Percentiles rank a stretch among this genome's conserved stretches.
phyloP scores from a whole-genome alignment of 805 yeast species.

The Ogataea neopini region DNA sequence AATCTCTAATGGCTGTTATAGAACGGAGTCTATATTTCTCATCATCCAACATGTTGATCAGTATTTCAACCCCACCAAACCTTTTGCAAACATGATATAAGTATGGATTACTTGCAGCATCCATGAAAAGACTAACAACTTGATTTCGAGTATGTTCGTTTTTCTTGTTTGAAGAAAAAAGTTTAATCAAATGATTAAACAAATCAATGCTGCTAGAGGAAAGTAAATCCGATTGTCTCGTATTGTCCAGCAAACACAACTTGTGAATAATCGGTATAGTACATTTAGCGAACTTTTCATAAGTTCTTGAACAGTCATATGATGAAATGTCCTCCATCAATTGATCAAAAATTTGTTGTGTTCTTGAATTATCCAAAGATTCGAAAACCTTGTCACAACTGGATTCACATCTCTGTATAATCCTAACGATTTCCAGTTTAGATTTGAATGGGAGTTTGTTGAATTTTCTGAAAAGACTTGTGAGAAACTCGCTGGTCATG shows the following conservation, averaged over 20 bases:
- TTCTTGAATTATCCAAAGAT: slow-evolving; percentile 13
- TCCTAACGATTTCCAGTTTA: slow-evolving; percentile 19
- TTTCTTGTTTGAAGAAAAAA: slow-evolving; percentile 9
- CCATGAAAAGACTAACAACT: slow-evolving; percentile 16
- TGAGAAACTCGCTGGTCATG: slow-evolving; percentile 18
- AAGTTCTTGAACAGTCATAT: slow-evolving; percentile 14
- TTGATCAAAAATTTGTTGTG: slow-evolving; percentile 21
- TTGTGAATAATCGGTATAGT: slow-evolving; percentile 16
- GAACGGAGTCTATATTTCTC: slow-evolving; percentile 14
- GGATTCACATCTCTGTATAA: slow-evolving; percentile 14
- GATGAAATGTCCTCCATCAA: slow-evolving; percentile 19
- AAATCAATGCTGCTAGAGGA: slow-evolving; percentile 19
- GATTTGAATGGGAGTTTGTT: slow-evolving; percentile 15
- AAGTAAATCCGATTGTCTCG: slow-evolving; percentile 17
- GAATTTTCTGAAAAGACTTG: slow-evolving; percentile 18
- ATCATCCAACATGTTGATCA: slow-evolving; percentile 16
- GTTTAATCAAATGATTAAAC: slow-evolving; percentile 13
- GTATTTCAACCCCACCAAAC: slow-evolving; percentile 20
- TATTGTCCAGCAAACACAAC: slow-evolving; percentile 17
- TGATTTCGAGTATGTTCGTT: slow-evolving; percentile 13
- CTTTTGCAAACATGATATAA: slow-evolving; percentile 11
- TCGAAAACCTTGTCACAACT: slow-evolving; percentile 9
- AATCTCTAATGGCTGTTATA: slow-evolving; percentile 10
- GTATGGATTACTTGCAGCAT: slow-evolving; percentile 16
- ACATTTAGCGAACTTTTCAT: slow-evolving; percentile 18